phyloP scores from a whole-genome alignment of 1,139 yeast species.

The Yamadazyma sp. region DNA sequence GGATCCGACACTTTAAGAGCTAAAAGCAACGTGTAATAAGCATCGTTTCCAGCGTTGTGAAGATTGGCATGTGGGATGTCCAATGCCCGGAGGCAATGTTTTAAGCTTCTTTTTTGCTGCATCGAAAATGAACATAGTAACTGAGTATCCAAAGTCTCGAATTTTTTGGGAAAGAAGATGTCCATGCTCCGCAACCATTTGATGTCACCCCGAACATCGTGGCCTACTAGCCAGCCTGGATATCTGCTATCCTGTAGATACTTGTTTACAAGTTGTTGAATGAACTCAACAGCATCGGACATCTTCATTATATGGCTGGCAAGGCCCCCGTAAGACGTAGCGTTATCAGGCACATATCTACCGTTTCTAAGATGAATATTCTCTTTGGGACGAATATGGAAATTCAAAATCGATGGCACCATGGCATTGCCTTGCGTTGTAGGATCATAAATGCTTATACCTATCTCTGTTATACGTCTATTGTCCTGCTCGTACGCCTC shows the following conservation, averaged over 20 bases:
- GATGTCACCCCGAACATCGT: conserved; percentile 63
- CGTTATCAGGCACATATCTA: conserved; percentile 61
- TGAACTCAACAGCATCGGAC: conserved; percentile 34
- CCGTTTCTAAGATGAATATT: conserved; percentile 50
- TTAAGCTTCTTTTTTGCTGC: conserved; percentile 46
- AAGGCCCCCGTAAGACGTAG: conserved; percentile 56
- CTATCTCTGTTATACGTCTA: conserved; percentile 60
- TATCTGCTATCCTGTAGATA: conserved; percentile 27
- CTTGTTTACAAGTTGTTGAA: conserved; percentile 43
- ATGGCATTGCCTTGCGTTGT: conserved; percentile 36
- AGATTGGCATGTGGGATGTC: conserved; percentile 61
- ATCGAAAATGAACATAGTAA: conserved; percentile 26
- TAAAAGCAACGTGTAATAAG: conserved; percentile 63
- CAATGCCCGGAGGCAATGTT: conserved; percentile 49
- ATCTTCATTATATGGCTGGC: conserved; percentile 44
- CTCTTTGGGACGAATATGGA: conserved; percentile 62
- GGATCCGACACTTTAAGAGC: conserved; percentile 59
- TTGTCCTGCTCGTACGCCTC: conserved; percentile 62
- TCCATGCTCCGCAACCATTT: conserved; percentile 51
- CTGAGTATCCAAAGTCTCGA: conserved; percentile 52
- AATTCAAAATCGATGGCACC: conserved; percentile 45
- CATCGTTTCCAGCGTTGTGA: conserved; percentile 86
- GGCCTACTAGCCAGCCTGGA: conserved; percentile 59
- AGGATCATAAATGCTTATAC: conserved; percentile 68
- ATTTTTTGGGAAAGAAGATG: conserved; percentile 42